These are phyloP conservation scores for Salicornia ramosissima DNA, from an alignment of 148 eudicot genomes.

Conservation along the genomic window DNA sequence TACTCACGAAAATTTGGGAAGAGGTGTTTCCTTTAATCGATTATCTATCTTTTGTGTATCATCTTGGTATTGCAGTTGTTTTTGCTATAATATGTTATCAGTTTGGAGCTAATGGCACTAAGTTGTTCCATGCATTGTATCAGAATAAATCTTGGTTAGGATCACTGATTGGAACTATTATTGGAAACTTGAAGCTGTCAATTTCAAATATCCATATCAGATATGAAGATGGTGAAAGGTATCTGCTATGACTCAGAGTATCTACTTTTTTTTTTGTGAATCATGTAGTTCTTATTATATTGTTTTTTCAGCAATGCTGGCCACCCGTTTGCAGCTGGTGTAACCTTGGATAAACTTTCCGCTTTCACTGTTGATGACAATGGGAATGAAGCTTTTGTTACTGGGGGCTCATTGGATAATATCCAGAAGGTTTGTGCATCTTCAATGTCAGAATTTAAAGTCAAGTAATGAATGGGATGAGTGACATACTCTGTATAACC, in stretches of 20 bases:
- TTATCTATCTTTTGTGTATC: not conserved
- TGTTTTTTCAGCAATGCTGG: constrained; percentile 63
- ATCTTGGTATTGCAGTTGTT: not conserved
- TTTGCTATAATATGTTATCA: not conserved
- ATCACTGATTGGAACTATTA: constrained; percentile 82
- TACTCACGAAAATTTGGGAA: not conserved
- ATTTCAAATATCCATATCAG: constrained; percentile 94
- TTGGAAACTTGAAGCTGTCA: constrained; percentile 95
- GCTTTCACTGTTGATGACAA: constrained; percentile 88
- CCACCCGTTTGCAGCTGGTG: constrained; percentile 96
- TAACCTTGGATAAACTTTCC: constrained; percentile 78
- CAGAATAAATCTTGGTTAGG: constrained; percentile 97
- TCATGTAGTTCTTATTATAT: constrained; percentile 20
- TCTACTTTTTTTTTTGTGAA: constrained; percentile 8
- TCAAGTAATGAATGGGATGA: not conserved
- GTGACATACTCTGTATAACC: not conserved
- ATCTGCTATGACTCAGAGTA: constrained; percentile 8
- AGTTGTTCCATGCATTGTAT: constrained; percentile 14
- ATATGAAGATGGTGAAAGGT: constrained; percentile 99
- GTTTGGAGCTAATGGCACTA: constrained; percentile 1
- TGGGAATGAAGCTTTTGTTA: constrained; percentile 81
- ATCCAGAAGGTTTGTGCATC: constrained; percentile 67
- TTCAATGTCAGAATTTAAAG: not conserved
- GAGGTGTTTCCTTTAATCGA: not conserved
- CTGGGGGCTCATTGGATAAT: constrained; percentile 81